Evolutionary conservation across 2,329 filamentous ascomycete genomes (phyloP).

Genomic region (Xylariaceae sp.): DNA sequence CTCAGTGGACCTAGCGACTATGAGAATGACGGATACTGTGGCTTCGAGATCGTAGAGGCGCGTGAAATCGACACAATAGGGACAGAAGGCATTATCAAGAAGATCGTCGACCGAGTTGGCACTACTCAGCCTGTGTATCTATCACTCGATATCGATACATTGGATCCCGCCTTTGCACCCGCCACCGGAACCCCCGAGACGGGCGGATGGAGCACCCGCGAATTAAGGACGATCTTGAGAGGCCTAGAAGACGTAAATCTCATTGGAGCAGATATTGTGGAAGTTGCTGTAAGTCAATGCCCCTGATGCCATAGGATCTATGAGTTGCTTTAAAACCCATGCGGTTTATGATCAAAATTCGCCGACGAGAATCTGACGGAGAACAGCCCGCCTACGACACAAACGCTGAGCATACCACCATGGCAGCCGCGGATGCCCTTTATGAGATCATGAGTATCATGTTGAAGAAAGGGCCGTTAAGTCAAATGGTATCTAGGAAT

Average conservation of each 20-base stretch:
- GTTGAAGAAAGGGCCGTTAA: conserved; percentile 67
- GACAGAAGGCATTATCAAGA: conserved; percentile 71
- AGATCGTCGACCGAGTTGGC: conserved; percentile 72
- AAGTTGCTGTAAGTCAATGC: conserved; percentile 54
- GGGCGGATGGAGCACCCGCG: conserved; percentile 71
- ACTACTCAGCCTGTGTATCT: conserved; percentile 75
- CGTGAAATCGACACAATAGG: conserved; percentile 52
- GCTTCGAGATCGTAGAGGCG: conserved; percentile 79
- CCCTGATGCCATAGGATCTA: too few species aligned
- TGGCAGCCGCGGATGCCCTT: conserved; percentile 61
- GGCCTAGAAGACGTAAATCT: conserved; percentile 68
- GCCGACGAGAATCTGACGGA: not conserved
- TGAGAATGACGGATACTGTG: conserved; percentile 81
- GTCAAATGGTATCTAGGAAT: conserved; percentile 25
- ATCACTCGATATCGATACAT: conserved; percentile 81
- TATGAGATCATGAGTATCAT: conserved; percentile 73
- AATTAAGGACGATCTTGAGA: conserved; percentile 68
- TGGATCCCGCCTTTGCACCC: conserved; percentile 80
- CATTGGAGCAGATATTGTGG: conserved; percentile 69
- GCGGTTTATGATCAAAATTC: not conserved
- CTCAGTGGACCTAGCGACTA: conserved; percentile 77
- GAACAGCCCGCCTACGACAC: conserved; percentile 57
- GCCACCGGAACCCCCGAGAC: conserved; percentile 75
- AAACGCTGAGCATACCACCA: conserved; percentile 57
- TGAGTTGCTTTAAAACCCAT: not conserved